Percentiles rank a stretch among this genome's conserved stretches.
Evolutionary conservation across 2,329 filamentous ascomycete species (phyloP).

Genomic region (Apiospora pterosperma): DNA sequence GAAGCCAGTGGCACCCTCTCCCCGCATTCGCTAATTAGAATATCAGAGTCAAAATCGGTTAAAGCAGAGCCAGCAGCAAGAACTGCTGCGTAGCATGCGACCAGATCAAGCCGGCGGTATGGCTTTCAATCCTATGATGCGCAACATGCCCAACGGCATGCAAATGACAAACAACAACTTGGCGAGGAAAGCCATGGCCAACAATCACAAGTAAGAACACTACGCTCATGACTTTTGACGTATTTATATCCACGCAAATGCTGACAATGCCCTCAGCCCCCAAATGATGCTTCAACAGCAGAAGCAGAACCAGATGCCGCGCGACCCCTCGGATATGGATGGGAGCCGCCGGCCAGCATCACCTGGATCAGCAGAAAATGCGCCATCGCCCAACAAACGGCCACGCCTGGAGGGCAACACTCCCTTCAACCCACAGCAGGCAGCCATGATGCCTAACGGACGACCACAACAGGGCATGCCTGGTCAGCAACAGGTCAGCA

Average conservation of each 20-base stretch:
- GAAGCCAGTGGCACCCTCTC: not conserved
- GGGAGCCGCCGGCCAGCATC: conserved; percentile 80
- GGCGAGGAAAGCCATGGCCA: conserved; percentile 75
- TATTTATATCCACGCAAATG: conserved; percentile 53
- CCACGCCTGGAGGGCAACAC: conserved; percentile 74
- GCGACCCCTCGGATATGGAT: conserved; percentile 84
- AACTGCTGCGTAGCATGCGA: conserved; percentile 71
- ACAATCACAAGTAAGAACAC: conserved; percentile 64
- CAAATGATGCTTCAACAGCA: conserved; percentile 62
- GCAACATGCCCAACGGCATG: conserved; percentile 60
- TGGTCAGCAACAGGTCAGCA: conserved; percentile 65
- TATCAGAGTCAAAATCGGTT: conserved; percentile 63
- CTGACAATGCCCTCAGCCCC: not conserved
- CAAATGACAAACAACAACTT: conserved; percentile 59
- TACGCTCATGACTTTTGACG: not conserved
- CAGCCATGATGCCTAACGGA: conserved; percentile 70
- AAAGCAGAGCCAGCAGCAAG: conserved; percentile 73
- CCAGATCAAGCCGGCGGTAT: conserved; percentile 55
- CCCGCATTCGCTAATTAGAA: conserved; percentile 13
- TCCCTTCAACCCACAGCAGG: conserved; percentile 69
- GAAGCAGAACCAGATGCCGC: conserved; percentile 80
- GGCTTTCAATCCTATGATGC: conserved; percentile 60
- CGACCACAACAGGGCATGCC: conserved; percentile 67
- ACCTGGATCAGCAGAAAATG: conserved; percentile 79
- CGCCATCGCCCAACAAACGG: conserved; percentile 88